Conservation (phyloP, 2,329 filamentous ascomycete genomes). For the Penicillium oxalicum region DNA sequence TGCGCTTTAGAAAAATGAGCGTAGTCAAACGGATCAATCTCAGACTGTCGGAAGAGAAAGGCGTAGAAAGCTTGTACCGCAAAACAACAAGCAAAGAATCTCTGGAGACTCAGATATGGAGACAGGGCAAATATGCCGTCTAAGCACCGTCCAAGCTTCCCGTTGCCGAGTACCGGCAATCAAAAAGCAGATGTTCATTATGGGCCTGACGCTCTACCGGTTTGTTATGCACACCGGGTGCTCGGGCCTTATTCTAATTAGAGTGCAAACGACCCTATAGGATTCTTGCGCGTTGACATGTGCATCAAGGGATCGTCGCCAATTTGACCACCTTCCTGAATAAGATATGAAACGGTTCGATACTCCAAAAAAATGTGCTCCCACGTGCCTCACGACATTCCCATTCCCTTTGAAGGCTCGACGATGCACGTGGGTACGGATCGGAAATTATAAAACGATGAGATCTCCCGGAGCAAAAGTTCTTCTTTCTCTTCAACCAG, state of each 20-base stretch:
- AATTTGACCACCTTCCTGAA: background rate
- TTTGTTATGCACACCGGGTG: background rate
- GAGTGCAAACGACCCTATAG: background rate
- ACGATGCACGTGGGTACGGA: background rate
- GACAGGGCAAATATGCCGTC: background rate
- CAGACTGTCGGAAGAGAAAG: too few species aligned
- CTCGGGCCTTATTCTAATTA: background rate
- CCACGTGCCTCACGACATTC: background rate
- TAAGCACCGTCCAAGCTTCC: background rate
- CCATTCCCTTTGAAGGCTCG: background rate
- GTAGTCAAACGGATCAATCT: too few species aligned
- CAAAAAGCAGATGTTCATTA: background rate
- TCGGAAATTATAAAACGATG: conserved; percentile 9
- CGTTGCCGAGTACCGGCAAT: background rate
- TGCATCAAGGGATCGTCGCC: background rate
- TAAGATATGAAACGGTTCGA: background rate
- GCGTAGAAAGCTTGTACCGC: too few species aligned
- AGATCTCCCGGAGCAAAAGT: conserved; percentile 7
- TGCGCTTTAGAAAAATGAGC: too few species aligned
- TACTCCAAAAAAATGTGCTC: background rate
- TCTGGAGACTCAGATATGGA: background rate
- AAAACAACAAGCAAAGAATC: too few species aligned
- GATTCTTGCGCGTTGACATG: conserved; percentile 2
- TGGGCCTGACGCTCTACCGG: background rate
- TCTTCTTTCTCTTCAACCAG: conserved; percentile 6